These are phyloP conservation scores for Punctularia strigosozonata DNA, from an alignment of 768 basidiomycete species.

Conservation along the genomic window DNA sequence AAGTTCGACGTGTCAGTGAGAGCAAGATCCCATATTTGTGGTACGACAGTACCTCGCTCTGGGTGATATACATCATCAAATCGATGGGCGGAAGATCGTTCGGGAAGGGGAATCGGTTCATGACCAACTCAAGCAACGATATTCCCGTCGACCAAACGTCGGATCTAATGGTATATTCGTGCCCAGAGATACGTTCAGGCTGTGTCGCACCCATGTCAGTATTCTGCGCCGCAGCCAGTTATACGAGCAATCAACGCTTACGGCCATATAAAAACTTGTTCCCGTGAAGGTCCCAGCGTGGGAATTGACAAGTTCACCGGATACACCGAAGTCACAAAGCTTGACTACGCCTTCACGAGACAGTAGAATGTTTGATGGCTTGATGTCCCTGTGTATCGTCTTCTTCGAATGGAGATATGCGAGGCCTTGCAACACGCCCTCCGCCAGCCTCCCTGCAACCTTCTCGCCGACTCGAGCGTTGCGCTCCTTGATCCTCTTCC, in stretches of 20 bases:
- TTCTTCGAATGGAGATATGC: constrained; percentile 83
- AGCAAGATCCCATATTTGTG: background rate
- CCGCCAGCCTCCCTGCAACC: constrained; percentile 85
- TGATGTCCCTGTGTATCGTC: constrained; percentile 95
- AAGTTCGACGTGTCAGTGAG: constrained; percentile 1
- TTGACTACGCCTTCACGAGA: constrained; percentile 85
- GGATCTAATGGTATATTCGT: constrained; percentile 86
- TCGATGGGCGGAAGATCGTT: constrained; percentile 90
- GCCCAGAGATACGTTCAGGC: constrained; percentile 92
- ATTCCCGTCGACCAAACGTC: constrained; percentile 99
- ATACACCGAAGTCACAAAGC: constrained; percentile 94
- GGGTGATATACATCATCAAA: constrained; percentile 81
- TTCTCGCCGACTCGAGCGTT: constrained; percentile 75
- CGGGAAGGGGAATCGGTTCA: constrained; percentile 93
- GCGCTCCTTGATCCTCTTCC: constrained; percentile 70
- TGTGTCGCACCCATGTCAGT: constrained; percentile 18
- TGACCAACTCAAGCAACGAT: constrained; percentile 84
- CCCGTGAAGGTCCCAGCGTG: constrained; percentile 95
- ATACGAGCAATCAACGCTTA: constrained; percentile 30
- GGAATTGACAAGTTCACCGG: constrained; percentile 87
- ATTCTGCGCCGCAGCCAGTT: constrained; percentile 3
- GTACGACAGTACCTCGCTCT: constrained; percentile 46
- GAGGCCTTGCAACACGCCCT: constrained; percentile 92
- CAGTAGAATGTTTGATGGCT: constrained; percentile 86
- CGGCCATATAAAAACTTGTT: constrained; percentile 98